phyloP scores from a whole-genome alignment of 257 asterid species.

The Pogostemon cablin region DNA sequence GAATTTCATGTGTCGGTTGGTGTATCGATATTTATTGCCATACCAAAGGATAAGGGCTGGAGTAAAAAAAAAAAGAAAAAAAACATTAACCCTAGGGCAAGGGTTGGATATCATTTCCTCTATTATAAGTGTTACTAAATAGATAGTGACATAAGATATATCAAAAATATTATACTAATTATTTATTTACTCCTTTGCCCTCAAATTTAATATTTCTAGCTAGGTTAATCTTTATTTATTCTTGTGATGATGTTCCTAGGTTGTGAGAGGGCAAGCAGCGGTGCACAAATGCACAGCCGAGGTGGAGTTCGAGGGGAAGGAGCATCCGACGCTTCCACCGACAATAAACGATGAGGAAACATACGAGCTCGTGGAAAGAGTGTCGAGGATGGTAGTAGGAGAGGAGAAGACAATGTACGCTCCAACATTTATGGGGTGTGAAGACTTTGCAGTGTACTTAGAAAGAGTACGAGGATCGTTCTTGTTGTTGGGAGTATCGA shows the following conservation, averaged over 20 bases:
- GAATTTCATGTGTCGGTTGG: too few species aligned
- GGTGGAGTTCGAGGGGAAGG: slow-evolving; percentile 47
- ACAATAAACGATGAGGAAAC: slow-evolving; percentile 45
- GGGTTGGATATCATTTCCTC: too few species aligned
- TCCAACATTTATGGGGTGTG: slow-evolving; percentile 52
- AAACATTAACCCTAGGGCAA: too few species aligned
- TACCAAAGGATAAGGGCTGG: too few species aligned
- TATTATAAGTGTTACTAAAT: too few species aligned
- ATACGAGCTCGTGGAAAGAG: slow-evolving; percentile 38
- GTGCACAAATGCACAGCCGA: slow-evolving; percentile 45
- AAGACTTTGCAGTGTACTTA: slow-evolving; percentile 57
- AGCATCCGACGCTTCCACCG: slow-evolving; percentile 52
- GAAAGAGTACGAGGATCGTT: slow-evolving; percentile 44
- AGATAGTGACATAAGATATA: too few species aligned
- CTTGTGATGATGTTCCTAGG: slow-evolving; percentile 25
- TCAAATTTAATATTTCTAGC: too few species aligned
- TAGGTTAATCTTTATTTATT: not conserved
- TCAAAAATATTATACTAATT: too few species aligned
- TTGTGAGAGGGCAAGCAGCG: slow-evolving; percentile 47
- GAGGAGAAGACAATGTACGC: slow-evolving; percentile 42
- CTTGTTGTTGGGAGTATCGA: slow-evolving; percentile 45
- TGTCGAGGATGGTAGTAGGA: slow-evolving; percentile 45
- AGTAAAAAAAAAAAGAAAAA: too few species aligned
- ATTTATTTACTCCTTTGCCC: too few species aligned
- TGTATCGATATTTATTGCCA: too few species aligned